These are phyloP conservation scores for Botrytis elliptica DNA, from an alignment of 2,329 filamentous ascomycete genomes.

Conservation along the genomic window DNA sequence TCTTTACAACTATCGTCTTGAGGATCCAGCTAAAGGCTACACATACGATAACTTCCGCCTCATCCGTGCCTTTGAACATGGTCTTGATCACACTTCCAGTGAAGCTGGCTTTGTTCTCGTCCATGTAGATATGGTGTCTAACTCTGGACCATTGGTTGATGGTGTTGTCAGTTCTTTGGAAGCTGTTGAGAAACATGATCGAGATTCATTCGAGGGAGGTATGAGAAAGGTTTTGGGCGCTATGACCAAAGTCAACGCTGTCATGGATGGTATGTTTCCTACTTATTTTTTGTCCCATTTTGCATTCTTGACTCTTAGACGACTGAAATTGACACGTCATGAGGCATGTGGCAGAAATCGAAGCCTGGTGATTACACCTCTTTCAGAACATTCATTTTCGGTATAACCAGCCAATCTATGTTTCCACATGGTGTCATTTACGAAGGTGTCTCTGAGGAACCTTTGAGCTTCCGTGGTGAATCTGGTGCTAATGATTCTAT, in stretches of 20 bases:
- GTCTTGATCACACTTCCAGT: constrained; percentile 80
- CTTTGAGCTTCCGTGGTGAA: constrained; percentile 84
- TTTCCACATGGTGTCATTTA: constrained; percentile 91
- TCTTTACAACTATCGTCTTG: constrained; percentile 65
- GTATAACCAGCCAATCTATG: constrained; percentile 91
- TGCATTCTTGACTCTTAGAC: constrained; percentile 18
- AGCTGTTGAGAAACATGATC: constrained; percentile 48
- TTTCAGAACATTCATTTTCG: constrained; percentile 96
- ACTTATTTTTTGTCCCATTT: background rate
- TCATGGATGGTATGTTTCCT: constrained; percentile 66
- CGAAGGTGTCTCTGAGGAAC: constrained; percentile 74
- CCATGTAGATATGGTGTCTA: constrained; percentile 91
- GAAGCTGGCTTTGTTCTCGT: constrained; percentile 96
- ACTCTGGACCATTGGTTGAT: constrained; percentile 74
- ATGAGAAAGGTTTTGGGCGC: constrained; percentile 60
- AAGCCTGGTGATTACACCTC: constrained; percentile 80
- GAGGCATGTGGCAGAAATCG: constrained; percentile 85
- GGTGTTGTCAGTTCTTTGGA: constrained; percentile 69
- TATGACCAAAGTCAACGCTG: constrained; percentile 68
- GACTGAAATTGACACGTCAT: constrained; percentile 36
- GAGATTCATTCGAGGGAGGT: constrained; percentile 62
- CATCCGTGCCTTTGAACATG: constrained; percentile 87
- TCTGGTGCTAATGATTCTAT: constrained; percentile 94
- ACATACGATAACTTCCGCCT: constrained; percentile 72
- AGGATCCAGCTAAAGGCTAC: constrained; percentile 55